Conservation (phyloP, 2,329 filamentous ascomycete genomes). For the Aspergillus luchuensis region DNA sequence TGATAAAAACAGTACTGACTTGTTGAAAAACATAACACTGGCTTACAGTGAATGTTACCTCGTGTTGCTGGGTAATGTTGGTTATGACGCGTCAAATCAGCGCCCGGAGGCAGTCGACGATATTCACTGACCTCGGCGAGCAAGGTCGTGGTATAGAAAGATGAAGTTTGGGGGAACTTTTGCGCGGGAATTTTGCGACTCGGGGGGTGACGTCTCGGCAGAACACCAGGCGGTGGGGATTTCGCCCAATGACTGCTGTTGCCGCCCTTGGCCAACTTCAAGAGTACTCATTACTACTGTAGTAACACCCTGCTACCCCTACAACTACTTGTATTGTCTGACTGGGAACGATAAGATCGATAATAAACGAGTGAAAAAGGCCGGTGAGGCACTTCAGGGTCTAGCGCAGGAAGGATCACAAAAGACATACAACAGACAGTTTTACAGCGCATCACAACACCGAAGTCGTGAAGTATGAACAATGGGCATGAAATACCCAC, state of each 20-base stretch:
- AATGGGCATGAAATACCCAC: neutral
- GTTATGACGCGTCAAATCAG: slow-evolving; percentile 8
- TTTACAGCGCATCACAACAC: neutral
- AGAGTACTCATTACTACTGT: neutral
- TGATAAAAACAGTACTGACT: slow-evolving; percentile 5
- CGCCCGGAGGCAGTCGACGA: neutral
- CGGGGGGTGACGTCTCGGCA: slow-evolving; percentile 20
- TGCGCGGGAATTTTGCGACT: slow-evolving; percentile 19
- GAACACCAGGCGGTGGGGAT: slow-evolving; percentile 20
- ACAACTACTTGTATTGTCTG: too few species aligned
- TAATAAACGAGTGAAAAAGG: too few species aligned
- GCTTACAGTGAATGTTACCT: slow-evolving; percentile 1
- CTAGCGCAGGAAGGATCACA: too few species aligned
- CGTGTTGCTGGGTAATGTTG: slow-evolving; percentile 9
- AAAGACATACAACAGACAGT: too few species aligned
- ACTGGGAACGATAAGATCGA: too few species aligned
- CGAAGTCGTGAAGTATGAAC: neutral
- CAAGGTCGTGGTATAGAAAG: slow-evolving; percentile 6
- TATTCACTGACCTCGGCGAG: slow-evolving; percentile 18
- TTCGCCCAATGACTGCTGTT: slow-evolving; percentile 2
- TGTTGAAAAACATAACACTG: slow-evolving; percentile 3
- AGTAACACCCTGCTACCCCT: too few species aligned
- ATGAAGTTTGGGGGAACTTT: slow-evolving; percentile 8
- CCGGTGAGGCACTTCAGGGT: too few species aligned
- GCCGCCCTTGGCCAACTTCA: slow-evolving; percentile 1